Evolutionary conservation across 345 rosid species (phyloP).

Genomic region (Cardamine chenopodiifolia): DNA sequence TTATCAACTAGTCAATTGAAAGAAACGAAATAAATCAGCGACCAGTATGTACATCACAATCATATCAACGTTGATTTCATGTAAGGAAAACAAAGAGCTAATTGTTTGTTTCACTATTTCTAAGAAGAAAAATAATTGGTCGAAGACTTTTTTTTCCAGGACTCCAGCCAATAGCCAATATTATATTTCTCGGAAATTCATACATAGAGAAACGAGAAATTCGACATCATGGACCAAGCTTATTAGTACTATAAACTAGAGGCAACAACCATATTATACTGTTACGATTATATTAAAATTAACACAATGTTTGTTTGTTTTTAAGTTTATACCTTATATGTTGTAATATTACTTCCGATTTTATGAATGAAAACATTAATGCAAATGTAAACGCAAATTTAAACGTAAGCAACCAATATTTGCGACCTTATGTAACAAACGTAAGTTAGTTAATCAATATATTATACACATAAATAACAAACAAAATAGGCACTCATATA

Average conservation of each 20-base stretch:
- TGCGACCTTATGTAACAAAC: no score
- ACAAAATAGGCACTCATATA: background rate
- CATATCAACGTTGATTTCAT: slow-evolving; percentile 33
- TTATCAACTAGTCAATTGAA: slow-evolving; percentile 11
- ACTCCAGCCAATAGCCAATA: background rate
- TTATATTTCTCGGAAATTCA: background rate
- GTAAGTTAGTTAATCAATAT: background rate
- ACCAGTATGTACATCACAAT: slow-evolving; percentile 9
- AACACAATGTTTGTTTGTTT: background rate
- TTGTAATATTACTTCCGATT: background rate
- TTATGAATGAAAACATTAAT: no score
- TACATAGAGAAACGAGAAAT: background rate
- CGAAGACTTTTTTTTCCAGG: slow-evolving; percentile 8
- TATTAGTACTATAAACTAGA: no score
- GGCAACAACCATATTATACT: background rate
- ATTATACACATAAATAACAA: background rate
- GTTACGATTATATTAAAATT: background rate
- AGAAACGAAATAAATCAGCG: slow-evolving; percentile 11
- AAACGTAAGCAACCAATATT: background rate
- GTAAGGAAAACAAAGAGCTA: background rate
- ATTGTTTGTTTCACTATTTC: background rate
- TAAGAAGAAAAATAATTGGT: slow-evolving; percentile 4
- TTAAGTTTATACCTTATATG: background rate
- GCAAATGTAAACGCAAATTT: background rate
- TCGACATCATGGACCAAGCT: background rate